Evolutionary conservation across 2,329 filamentous ascomycete species (phyloP).

Genomic region (Fusarium succisae): DNA sequence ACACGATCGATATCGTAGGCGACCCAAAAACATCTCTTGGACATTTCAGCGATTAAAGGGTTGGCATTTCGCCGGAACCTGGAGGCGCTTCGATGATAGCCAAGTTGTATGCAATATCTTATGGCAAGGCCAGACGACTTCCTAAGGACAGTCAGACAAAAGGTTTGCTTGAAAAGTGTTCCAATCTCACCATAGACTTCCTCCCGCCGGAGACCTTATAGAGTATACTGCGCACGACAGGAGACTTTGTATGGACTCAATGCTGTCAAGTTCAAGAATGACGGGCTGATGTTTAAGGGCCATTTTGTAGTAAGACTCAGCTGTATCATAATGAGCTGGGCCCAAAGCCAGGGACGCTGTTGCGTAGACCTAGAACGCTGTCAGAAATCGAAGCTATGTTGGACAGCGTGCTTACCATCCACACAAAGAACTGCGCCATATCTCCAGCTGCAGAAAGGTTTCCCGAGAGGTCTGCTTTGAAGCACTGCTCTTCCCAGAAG

Average conservation of each 20-base stretch:
- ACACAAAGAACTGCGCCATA: slow-evolving; percentile 27
- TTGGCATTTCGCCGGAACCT: slow-evolving; percentile 29
- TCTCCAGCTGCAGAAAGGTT: slow-evolving; percentile 24
- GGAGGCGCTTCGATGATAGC: slow-evolving; percentile 25
- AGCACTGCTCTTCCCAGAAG: slow-evolving; percentile 29
- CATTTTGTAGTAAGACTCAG: slow-evolving; percentile 33
- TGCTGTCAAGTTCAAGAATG: slow-evolving; percentile 20
- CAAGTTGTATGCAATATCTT: slow-evolving; percentile 24
- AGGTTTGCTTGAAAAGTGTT: background rate
- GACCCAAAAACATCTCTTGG: slow-evolving; percentile 31
- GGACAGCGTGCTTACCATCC: slow-evolving; percentile 9
- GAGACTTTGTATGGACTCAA: slow-evolving; percentile 28
- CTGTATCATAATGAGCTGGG: slow-evolving; percentile 24
- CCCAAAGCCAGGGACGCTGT: slow-evolving; percentile 26
- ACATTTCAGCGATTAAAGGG: slow-evolving; percentile 28
- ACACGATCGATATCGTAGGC: slow-evolving; percentile 30
- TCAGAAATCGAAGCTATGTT: background rate
- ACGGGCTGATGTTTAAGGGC: slow-evolving; percentile 18
- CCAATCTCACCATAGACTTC: slow-evolving; percentile 19
- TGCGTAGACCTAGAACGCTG: slow-evolving; percentile 12
- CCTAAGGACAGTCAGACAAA: background rate
- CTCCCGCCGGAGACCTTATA: slow-evolving; percentile 23
- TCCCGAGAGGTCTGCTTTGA: slow-evolving; percentile 18
- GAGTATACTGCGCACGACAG: slow-evolving; percentile 24
- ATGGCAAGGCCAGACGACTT: slow-evolving; percentile 26